A percentile compares a stretch with the other conserved stretches of the same genome.
Evolutionary conservation across 2,329 filamentous ascomycete genomes (phyloP).

Genomic region (Cladophialophora immunda): DNA sequence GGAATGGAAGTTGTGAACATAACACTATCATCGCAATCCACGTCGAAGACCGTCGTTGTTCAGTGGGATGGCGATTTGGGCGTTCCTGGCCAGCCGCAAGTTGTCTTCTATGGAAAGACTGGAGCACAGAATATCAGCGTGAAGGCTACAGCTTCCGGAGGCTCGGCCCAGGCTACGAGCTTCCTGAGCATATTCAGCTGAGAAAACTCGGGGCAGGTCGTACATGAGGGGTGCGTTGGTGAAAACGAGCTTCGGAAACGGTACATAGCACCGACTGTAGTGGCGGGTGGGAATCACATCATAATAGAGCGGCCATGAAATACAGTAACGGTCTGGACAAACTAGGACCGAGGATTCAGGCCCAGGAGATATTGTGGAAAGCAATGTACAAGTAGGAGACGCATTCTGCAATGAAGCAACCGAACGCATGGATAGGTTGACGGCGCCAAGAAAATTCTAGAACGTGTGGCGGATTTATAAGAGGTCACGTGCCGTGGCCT

Average conservation of each 20-base stretch:
- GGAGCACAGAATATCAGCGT: conserved; percentile 6
- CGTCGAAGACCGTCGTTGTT: conserved; percentile 5
- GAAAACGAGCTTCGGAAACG: not conserved
- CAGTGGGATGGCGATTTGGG: conserved; percentile 14
- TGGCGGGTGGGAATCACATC: not conserved
- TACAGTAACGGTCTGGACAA: too few species aligned
- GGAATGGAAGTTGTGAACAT: conserved; percentile 16
- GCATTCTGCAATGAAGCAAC: not conserved
- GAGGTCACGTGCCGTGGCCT: not conserved
- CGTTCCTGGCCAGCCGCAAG: not conserved
- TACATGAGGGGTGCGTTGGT: not conserved
- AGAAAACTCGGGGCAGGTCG: not conserved
- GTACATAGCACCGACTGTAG: not conserved
- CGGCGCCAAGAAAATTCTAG: conserved; percentile 23
- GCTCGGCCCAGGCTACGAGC: conserved; percentile 8
- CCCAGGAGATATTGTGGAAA: too few species aligned
- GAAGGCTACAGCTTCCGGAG: not conserved
- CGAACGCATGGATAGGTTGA: not conserved
- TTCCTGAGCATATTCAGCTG: conserved; percentile 13
- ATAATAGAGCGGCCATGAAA: not conserved
- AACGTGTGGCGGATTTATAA: conserved; percentile 21
- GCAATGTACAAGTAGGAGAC: too few species aligned
- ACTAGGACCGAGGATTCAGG: too few species aligned
- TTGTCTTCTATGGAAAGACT: conserved; percentile 13
- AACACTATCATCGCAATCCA: conserved; percentile 6